A percentile compares a stretch with the other conserved stretches of the same genome.
Evolutionary conservation across 495 filamentous ascomycete species (phyloP).

Genomic region (Neurospora sp.): DNA sequence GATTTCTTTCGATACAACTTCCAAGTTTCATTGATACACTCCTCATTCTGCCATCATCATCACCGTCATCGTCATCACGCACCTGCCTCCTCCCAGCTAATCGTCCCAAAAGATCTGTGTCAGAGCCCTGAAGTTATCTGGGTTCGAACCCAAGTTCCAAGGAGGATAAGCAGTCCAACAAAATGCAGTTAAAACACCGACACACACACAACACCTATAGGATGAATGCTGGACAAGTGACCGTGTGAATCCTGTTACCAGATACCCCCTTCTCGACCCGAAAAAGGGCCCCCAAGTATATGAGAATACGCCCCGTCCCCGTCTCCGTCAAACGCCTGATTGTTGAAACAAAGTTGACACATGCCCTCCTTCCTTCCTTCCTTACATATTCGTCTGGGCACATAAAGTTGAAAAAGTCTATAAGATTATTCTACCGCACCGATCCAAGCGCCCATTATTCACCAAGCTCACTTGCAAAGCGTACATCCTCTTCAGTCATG

Average conservation of each 20-base stretch:
- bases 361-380: neutral
- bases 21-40: neutral
- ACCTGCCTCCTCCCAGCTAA: neutral
- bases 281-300: neutral
- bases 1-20: neutral
- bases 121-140: neutral
- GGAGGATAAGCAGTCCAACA: neutral
- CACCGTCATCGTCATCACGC: neutral
- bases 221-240: neutral
- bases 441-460: neutral
- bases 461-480: neutral
- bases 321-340: conserved; percentile 17
- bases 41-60: neutral
- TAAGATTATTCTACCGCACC: conserved; percentile 2
- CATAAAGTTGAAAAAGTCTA: conserved; percentile 6
- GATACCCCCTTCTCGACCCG: neutral
- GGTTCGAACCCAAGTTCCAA: neutral
- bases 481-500: conserved; percentile 6
- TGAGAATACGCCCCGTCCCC: neutral
- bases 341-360: conserved; percentile 8
- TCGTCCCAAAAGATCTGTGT: neutral
- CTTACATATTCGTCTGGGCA: neutral
- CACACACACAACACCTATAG: neutral
- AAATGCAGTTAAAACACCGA: neutral
- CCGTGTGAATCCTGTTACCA: neutral